A percentile compares a stretch with the other conserved stretches of the same genome.
Evolutionary conservation across 495 filamentous ascomycete genomes (phyloP).

Genomic region (Chaetomium fimeti): DNA sequence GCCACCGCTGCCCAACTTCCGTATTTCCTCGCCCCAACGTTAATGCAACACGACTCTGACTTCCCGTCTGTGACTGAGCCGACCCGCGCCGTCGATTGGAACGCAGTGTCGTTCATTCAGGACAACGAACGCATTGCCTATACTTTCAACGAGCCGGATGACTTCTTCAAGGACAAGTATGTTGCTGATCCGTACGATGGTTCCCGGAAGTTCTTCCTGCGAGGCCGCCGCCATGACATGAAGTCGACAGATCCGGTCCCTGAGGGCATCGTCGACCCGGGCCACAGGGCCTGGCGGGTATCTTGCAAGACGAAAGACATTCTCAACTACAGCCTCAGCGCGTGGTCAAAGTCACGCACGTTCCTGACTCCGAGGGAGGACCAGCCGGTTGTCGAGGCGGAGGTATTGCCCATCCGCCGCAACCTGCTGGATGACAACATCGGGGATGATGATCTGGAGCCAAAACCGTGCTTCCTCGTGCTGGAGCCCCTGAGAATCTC

Average conservation of each 20-base stretch:
- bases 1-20: conserved; percentile 61
- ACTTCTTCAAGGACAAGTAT: conserved; percentile 62
- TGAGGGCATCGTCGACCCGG: conserved; percentile 34
- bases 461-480: conserved; percentile 48
- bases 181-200: conserved; percentile 76
- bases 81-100: conserved; percentile 64
- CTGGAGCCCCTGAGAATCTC: conserved; percentile 66
- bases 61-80: conserved; percentile 26
- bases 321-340: conserved; percentile 46
- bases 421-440: conserved; percentile 71
- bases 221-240: conserved; percentile 44
- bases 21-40: conserved; percentile 78
- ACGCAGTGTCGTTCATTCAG: conserved; percentile 52
- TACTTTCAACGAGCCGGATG: conserved; percentile 49
- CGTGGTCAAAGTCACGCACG: conserved; percentile 39
- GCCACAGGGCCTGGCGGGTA: conserved; percentile 29
- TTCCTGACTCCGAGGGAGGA: conserved; percentile 48
- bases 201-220: conserved; percentile 58
- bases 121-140: conserved; percentile 53
- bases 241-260: conserved; percentile 46
- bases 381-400: conserved; percentile 77
- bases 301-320: conserved; percentile 36
- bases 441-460: conserved; percentile 34
- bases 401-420: conserved; percentile 68
- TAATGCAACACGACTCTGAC: conserved; percentile 31